Evolutionary conservation across 2,329 filamentous ascomycete genomes (phyloP).

Genomic region (Colletotrichum sidae): DNA sequence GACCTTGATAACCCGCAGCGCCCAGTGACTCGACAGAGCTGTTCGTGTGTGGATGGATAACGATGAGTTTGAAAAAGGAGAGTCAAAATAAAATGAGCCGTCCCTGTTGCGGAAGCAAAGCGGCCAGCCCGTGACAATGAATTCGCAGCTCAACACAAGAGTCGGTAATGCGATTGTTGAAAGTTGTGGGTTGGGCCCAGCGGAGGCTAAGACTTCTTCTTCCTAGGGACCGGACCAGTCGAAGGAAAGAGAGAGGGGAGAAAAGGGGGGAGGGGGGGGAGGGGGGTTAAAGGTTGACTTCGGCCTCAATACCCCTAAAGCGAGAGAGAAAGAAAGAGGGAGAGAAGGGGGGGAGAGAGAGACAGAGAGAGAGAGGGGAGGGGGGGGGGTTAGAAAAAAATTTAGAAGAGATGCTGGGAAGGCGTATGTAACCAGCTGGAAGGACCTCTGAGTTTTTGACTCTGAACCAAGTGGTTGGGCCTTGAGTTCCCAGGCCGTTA

Average conservation of each 20-base stretch:
- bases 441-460: constrained; percentile 36
- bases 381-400: background rate
- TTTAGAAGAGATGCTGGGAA: background rate
- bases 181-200: too few relatives aligned
- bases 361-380: background rate
- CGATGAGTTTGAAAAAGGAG: too few relatives aligned
- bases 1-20: too few relatives aligned
- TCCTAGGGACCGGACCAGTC: too few relatives aligned
- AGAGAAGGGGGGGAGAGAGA: background rate
- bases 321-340: background rate
- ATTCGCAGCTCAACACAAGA: too few relatives aligned
- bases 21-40: too few relatives aligned
- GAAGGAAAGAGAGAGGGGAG: background rate
- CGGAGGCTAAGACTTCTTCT: too few relatives aligned
- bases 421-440: constrained; percentile 8
- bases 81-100: too few relatives aligned
- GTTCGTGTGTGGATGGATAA: too few relatives aligned
- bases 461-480: constrained; percentile 34
- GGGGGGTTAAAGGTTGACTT: background rate
- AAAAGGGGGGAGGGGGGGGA: background rate
- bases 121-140: too few relatives aligned
- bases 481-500: constrained; percentile 27
- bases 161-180: too few relatives aligned
- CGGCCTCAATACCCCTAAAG: background rate
- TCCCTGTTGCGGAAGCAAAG: too few relatives aligned